Evolutionary conservation across 2,329 filamentous ascomycete species (phyloP), one percentile per base, ranked within the genome.

Genomic region (Xylariaceae sp.): DNA sequence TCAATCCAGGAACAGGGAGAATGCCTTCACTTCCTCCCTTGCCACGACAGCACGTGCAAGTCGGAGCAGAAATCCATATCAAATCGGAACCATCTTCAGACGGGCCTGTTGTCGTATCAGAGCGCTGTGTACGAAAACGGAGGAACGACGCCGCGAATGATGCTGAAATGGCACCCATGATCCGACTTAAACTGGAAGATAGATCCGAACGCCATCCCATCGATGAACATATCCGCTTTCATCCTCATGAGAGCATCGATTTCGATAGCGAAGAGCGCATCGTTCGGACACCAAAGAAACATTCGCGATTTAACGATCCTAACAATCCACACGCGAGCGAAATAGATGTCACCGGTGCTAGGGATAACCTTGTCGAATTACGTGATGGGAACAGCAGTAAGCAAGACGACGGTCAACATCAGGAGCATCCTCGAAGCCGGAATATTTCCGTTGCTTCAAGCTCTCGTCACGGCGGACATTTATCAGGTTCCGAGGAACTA

Each of bases 171-270:
- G 62, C 60, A 2, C 42, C 59, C 14, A 35, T 46, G 11, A 62
- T 58, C 11, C 70, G 62, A 45, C 56, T 80, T 40, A 81, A 81
- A 58, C 51, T 56, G 6, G 77, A 81, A 56, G 51, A 62, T 32
- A 54, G 58, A 39, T 67, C 68, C n/a, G 65, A 66, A 17, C 62
- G 61, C 0, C 53, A 64, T 2, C 46, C 63, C 39, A 61, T 49
- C 12, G 56, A 57, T 39, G 66, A 64, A 39, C 54, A 53, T 14
- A 53, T 53, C 42, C 52, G 54, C 10, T 69, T 74, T 51, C 58
- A 67, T 17, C 69, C 73, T 1, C 71, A 78, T 38, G 81, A 83
- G 45, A 86, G 81, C 47, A 72, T 86, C 44, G 83, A 87, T 59
- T 70, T 86, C 11, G 78, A 82, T 58, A 71, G 75, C 39, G 66